phyloP scores from a whole-genome alignment of 108 stramenopile genomes.

The Parietichytrium sp. region DNA sequence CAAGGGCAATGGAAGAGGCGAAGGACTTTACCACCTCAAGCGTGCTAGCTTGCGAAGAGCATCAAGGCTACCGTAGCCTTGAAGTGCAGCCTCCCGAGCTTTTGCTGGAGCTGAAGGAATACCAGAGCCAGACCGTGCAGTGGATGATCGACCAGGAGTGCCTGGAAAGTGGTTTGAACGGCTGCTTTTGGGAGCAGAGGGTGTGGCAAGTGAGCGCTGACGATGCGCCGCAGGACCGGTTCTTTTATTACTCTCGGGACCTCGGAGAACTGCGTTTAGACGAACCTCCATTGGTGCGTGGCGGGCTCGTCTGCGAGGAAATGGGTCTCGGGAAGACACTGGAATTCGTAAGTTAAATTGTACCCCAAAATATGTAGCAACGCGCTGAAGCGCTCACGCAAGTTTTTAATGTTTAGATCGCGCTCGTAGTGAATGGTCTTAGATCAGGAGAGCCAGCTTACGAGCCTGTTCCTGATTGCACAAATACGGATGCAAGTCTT shows the following conservation, averaged over 20 bases:
- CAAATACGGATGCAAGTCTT: constrained; percentile 62
- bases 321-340: constrained; percentile 71
- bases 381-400: no score
- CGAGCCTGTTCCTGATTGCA: constrained; percentile 1
- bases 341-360: constrained; percentile 50
- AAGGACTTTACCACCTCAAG: constrained; percentile 60
- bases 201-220: constrained; percentile 44
- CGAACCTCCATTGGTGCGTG: constrained; percentile 55
- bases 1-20: neutral
- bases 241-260: constrained; percentile 69
- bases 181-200: constrained; percentile 72
- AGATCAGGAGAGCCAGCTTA: constrained; percentile 19
- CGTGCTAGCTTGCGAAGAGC: constrained; percentile 64
- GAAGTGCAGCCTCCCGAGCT: constrained; percentile 45
- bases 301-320: constrained; percentile 62
- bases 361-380: no score
- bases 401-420: no score
- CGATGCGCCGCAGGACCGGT: constrained; percentile 59
- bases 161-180: constrained; percentile 64
- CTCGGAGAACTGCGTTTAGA: constrained; percentile 69
- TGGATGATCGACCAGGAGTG: constrained; percentile 76
- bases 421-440: neutral
- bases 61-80: constrained; percentile 51
- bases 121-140: constrained; percentile 69
- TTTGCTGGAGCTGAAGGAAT: constrained; percentile 59